Evolutionary conservation across 75 land plant species (phyloP), one percentile per base, ranked within the genome.

Genomic region (Gnetum montanum): DNA sequence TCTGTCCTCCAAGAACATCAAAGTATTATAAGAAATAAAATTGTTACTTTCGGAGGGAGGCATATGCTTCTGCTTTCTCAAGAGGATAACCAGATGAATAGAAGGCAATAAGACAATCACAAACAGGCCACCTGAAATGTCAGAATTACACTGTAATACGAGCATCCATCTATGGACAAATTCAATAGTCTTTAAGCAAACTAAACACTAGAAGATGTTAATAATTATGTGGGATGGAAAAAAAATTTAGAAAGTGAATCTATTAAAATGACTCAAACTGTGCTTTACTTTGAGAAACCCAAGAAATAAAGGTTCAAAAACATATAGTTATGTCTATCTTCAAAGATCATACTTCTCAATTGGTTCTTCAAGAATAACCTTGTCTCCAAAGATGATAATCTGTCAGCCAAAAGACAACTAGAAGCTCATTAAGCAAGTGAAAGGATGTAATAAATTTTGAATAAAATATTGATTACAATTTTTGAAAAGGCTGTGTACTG

Each of bases 101-200:
- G 63, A 95, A 95, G 31, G 97, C 99, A 73, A 95, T 84, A 49
- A 95, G 77, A 57, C 99, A 95, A 63, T 95, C 99, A 68, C 99
- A 95, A 15, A 73, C 54, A 55, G 99, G 99, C 99, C 99, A 95
- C 24, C 99, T 95, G 80, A 53, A 88, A 69, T 31, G 15, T 38
- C 26, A 40, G 15, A 2, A 10, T 30, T n/a, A n/a, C n/a, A n/a
- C n/a, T n/a, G n/a, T n/a, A 58, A 40, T 38, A 26, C 22, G 23
- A 24, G 23, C 41, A 26, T 25, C 22, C 50, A 10, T 18, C 8
- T 22, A 48, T 10, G 7, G 7, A 10, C n/a, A 48, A 18, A n/a
- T n/a, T n/a, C n/a, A n/a, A n/a, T n/a, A 2, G 8, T 2, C 4
- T 30, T 27, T 10, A 20, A 10, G 22, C 34, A 47, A 47, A 45